Conservation (phyloP, 192 early-diverging fungal species). For the Backusella tarrabulga region DNA sequence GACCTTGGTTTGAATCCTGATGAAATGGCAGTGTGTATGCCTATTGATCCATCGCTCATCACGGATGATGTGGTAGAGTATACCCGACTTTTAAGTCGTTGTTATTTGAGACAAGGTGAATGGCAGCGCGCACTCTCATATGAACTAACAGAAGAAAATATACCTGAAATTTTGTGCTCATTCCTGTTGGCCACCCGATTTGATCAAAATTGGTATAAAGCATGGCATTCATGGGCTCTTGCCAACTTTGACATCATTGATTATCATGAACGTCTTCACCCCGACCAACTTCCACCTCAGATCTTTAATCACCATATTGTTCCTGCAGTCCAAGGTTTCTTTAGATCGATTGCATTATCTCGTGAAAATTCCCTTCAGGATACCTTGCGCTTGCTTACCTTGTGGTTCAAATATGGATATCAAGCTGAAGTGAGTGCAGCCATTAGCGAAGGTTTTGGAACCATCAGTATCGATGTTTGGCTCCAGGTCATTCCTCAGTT, state of each 20-base stretch:
- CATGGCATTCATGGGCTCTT: constrained; percentile 97
- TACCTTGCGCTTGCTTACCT: constrained; percentile 85
- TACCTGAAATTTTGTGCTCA: constrained; percentile 75
- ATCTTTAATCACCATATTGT: constrained; percentile 71
- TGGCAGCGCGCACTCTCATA: constrained; percentile 74
- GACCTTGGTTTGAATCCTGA: constrained; percentile 62
- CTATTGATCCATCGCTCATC: constrained; percentile 41
- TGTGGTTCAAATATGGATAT: constrained; percentile 96
- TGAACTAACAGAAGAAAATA: constrained; percentile 49
- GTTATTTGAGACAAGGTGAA: constrained; percentile 93
- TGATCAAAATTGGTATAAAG: constrained; percentile 93
- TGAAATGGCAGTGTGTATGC: constrained; percentile 49
- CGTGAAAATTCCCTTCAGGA: constrained; percentile 88
- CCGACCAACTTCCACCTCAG: constrained; percentile 35
- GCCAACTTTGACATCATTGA: constrained; percentile 87
- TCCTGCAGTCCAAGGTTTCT: constrained; percentile 90
- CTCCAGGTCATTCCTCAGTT: constrained; percentile 97
- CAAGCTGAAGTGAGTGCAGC: constrained; percentile 81
- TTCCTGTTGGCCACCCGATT: constrained; percentile 84
- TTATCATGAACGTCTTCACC: constrained; percentile 65
- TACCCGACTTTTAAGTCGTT: constrained; percentile 65
- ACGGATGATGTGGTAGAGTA: constrained; percentile 50
- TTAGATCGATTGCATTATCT: constrained; percentile 89
- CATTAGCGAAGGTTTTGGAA: constrained; percentile 78
- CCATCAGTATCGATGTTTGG: constrained; percentile 91